Evolutionary conservation across 257 asterid species (phyloP), one percentile per base, ranked within the genome.

Genomic region (Phtheirospermum japonicum): DNA sequence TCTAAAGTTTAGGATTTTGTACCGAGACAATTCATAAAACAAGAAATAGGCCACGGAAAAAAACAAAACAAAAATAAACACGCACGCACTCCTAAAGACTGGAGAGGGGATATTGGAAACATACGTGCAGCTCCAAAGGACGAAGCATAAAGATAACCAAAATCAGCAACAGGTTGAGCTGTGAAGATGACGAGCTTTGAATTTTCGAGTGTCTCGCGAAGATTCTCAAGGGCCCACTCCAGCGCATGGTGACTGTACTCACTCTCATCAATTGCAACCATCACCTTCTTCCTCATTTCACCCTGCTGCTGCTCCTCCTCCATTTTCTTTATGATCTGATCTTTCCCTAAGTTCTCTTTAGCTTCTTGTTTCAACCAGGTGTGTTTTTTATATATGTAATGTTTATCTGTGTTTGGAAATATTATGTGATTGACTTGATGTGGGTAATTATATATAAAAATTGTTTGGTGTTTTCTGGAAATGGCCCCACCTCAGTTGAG

Each of bases 211-310:
- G 81, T 23, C 5, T 77, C 75, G 0, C 63, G 76, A 11, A 83
- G 80, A 23, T 72, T 75, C 8, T 65, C 2, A 18, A 86, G 76
- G 26, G 82, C 65, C 92, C 95, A 86, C 36, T 80, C 79, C 17
- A 86, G 39, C 49, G 95, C 87, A 43, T 84, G 71, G 51, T 43
- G 70, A 52, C 95, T 86, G 72, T 55, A 67, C 37, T 82, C 89
- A 48, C 89, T 84, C 39, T 78, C 87, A 23, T 84, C 92, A 10
- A 86, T 73, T 1, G 92, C 95, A 46, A 84, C 92, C 95, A 86
- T 82, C 73, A 84, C 84, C 74, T 64, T 77, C 75, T 77, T 85
- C 76, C 68, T n/a, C n/a, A n/a, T 82, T 26, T 60, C 63, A 10
- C 40, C 52, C n/a, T n/a, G n/a, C n/a, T n/a, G n/a, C n/a, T n/a